Conservation (phyloP, 306 rosid species). For the Mimosa bimucronata region DNA sequence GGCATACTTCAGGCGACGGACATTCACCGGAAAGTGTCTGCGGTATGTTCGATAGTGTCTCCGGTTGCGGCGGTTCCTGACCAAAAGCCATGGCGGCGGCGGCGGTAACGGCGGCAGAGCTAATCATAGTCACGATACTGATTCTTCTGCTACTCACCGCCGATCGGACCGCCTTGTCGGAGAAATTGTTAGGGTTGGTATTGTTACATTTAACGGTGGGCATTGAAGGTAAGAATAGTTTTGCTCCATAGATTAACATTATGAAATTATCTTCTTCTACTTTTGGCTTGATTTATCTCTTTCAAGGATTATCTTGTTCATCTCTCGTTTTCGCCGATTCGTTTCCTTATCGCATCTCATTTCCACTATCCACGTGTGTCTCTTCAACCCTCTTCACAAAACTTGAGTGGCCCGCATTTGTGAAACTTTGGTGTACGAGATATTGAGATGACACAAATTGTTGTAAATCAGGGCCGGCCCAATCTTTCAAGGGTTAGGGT, state of each 20-base stretch:
- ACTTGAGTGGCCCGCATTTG: not conserved
- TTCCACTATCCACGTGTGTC: too few species aligned
- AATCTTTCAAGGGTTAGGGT: too few species aligned
- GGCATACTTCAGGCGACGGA: constrained; percentile 52
- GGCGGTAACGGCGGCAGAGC: constrained; percentile 56
- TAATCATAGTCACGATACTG: constrained; percentile 14
- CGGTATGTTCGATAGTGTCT: constrained; percentile 78
- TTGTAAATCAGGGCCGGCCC: too few species aligned
- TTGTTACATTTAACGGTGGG: not conserved
- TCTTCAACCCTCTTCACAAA: not conserved
- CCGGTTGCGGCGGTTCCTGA: constrained; percentile 45
- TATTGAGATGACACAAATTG: not conserved
- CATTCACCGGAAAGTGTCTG: constrained; percentile 90
- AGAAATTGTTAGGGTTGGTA: not conserved
- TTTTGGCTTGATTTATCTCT: not conserved
- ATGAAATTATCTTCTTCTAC: constrained; percentile 3
- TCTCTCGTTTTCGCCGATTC: not conserved
- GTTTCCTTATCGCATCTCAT: not conserved
- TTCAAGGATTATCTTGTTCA: not conserved
- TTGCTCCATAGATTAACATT: constrained; percentile 5
- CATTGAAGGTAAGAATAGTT: not conserved
- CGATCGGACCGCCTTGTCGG: not conserved
- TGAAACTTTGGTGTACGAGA: not conserved
- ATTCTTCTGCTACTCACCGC: not conserved
- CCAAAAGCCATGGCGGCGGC: constrained; percentile 30